Conservation (phyloP, 2,329 filamentous ascomycete genomes). For the Akanthomyces dipterigenus region DNA sequence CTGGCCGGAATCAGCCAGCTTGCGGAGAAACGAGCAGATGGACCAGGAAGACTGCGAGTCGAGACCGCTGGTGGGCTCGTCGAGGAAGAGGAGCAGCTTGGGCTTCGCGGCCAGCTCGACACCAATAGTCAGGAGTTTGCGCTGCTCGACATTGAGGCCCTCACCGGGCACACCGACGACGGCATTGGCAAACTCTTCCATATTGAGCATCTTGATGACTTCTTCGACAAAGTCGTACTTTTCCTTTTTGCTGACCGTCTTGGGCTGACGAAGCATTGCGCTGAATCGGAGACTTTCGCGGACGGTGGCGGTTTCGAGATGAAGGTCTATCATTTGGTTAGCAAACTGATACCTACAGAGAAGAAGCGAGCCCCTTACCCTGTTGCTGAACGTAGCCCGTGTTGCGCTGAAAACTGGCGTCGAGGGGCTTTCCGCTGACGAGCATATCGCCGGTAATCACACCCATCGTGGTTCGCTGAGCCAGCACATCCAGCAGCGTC, state of each 20-base stretch:
- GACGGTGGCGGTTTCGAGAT: slow-evolving; percentile 48
- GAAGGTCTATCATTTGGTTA: slow-evolving; percentile 37
- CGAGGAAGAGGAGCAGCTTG: slow-evolving; percentile 53
- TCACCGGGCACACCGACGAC: slow-evolving; percentile 57
- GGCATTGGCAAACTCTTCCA: slow-evolving; percentile 60
- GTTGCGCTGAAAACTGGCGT: slow-evolving; percentile 55
- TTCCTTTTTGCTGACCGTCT: slow-evolving; percentile 44
- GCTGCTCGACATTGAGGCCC: slow-evolving; percentile 55
- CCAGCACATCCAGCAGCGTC: slow-evolving; percentile 35
- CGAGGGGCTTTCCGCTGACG: slow-evolving; percentile 52
- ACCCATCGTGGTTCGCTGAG: slow-evolving; percentile 49
- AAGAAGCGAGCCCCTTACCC: slow-evolving; percentile 25
- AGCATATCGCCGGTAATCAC: slow-evolving; percentile 61
- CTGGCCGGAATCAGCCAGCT: slow-evolving; percentile 49
- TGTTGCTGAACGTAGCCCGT: slow-evolving; percentile 64
- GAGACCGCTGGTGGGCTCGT: slow-evolving; percentile 55
- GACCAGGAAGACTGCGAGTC: slow-evolving; percentile 59
- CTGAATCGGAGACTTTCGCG: slow-evolving; percentile 49
- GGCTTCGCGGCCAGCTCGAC: slow-evolving; percentile 52
- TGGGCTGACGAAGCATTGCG: slow-evolving; percentile 51
- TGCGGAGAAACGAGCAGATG: slow-evolving; percentile 55
- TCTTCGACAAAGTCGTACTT: slow-evolving; percentile 58
- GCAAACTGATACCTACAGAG: not conserved
- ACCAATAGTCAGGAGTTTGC: slow-evolving; percentile 57
- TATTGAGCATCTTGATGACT: slow-evolving; percentile 59